Evolutionary conservation across 2,329 filamentous ascomycete species (phyloP).

Genomic region (Aureobasidium sp.): DNA sequence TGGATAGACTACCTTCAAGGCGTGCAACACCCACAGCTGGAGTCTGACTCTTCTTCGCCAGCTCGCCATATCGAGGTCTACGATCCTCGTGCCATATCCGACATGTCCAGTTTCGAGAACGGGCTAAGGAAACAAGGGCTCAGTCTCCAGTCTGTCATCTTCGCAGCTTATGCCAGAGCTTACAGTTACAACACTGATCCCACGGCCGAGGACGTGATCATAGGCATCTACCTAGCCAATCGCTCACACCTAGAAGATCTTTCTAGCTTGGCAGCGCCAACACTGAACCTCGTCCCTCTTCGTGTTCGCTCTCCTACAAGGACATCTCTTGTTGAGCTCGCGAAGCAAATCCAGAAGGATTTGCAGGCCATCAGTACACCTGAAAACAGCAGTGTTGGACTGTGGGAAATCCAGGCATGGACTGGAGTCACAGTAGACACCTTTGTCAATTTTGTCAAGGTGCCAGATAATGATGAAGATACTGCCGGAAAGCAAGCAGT

Average conservation of each 20-base stretch:
- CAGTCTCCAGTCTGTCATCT: constrained; percentile 64
- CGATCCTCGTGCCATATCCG: constrained; percentile 37
- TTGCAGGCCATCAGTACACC: constrained; percentile 50
- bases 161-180: constrained; percentile 58
- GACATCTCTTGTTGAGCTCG: constrained; percentile 40
- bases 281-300: constrained; percentile 70
- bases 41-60: not conserved
- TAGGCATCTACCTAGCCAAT: constrained; percentile 82
- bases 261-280: constrained; percentile 53
- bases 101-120: constrained; percentile 33
- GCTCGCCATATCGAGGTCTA: constrained; percentile 36
- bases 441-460: constrained; percentile 73
- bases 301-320: constrained; percentile 36
- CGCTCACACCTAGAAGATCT: constrained; percentile 47
- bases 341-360: constrained; percentile 57
- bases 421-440: constrained; percentile 61
- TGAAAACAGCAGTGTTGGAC: constrained; percentile 49
- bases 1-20: constrained; percentile 42
- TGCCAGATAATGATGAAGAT: constrained; percentile 31
- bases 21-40: constrained; percentile 17
- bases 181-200: constrained; percentile 28
- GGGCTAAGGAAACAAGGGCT: constrained; percentile 46
- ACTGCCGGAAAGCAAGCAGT: not conserved
- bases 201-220: constrained; percentile 39
- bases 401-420: constrained; percentile 68